These are phyloP conservation scores for Globisporangium nagaii DNA, from an alignment of 352 stramenopile genomes.

Conservation along the genomic window DNA sequence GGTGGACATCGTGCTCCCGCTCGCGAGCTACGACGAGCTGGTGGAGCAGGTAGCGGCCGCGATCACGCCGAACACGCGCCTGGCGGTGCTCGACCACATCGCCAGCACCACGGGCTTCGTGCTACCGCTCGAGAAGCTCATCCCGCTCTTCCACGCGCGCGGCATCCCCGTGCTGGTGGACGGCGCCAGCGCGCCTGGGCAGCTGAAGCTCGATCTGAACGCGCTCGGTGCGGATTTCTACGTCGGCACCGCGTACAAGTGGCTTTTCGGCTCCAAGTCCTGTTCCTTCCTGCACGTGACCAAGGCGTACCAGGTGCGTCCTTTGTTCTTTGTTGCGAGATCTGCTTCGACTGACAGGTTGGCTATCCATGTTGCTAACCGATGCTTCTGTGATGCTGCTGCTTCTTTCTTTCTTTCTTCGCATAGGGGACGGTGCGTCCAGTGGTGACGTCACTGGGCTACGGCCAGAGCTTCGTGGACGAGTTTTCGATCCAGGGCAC, in stretches of 20 bases:
- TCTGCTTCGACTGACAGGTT: background rate
- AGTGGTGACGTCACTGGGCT: slow-evolving; percentile 76
- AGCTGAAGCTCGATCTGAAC: slow-evolving; percentile 66
- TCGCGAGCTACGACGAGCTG: slow-evolving; percentile 62
- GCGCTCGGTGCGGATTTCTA: slow-evolving; percentile 76
- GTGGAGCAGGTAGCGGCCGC: slow-evolving; percentile 63
- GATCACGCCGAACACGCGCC: slow-evolving; percentile 79
- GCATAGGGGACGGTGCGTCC: slow-evolving; percentile 47
- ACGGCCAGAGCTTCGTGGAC: slow-evolving; percentile 76
- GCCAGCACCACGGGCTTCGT: slow-evolving; percentile 72
- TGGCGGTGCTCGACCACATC: slow-evolving; percentile 84
- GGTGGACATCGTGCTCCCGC: slow-evolving; percentile 68
- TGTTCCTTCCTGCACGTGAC: slow-evolving; percentile 83
- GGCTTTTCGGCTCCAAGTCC: slow-evolving; percentile 83
- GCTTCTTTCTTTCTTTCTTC: no score
- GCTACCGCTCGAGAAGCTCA: slow-evolving; percentile 76
- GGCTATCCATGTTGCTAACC: background rate
- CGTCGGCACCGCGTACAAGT: slow-evolving; percentile 81
- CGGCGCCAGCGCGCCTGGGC: slow-evolving; percentile 66
- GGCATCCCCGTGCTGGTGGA: slow-evolving; percentile 80
- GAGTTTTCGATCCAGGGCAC: slow-evolving; percentile 83
- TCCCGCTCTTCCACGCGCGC: slow-evolving; percentile 69
- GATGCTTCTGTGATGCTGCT: no score
- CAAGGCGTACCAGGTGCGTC: slow-evolving; percentile 52
- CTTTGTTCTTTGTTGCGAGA: background rate